Conservation (phyloP, 1,139 yeast species). For the Wickerhamiella pararugosa region DNA sequence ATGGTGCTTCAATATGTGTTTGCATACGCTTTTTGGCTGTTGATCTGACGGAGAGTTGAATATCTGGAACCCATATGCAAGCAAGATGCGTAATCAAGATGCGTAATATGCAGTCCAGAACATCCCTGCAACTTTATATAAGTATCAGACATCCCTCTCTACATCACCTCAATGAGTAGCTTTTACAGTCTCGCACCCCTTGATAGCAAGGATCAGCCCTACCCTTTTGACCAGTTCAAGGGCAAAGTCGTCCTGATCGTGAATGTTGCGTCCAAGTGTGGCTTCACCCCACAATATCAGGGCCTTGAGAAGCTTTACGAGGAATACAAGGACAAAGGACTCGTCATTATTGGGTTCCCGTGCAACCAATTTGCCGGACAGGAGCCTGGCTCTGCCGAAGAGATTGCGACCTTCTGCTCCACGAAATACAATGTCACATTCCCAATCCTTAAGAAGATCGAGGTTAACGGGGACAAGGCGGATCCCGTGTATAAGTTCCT, state of each 20-base stretch:
- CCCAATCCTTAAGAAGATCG: constrained; percentile 76
- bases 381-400: constrained; percentile 63
- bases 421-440: constrained; percentile 67
- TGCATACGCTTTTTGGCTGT: too few species aligned
- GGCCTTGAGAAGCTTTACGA: constrained; percentile 75
- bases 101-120: too few species aligned
- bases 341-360: constrained; percentile 83
- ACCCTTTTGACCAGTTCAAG: constrained; percentile 51
- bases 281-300: constrained; percentile 47
- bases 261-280: constrained; percentile 78
- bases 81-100: too few species aligned
- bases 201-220: constrained; percentile 47
- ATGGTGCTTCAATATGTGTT: too few species aligned
- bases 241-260: constrained; percentile 88
- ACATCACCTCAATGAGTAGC: neutral
- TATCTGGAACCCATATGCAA: too few species aligned
- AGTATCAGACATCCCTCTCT: neutral
- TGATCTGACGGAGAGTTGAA: too few species aligned
- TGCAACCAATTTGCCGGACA: constrained; percentile 82
- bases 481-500: constrained; percentile 72
- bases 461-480: constrained; percentile 73
- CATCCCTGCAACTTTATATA: too few species aligned
- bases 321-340: constrained; percentile 60
- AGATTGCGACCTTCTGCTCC: constrained; percentile 50
- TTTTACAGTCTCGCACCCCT: constrained; percentile 46